These are phyloP conservation scores for Haplosporangium sp. DNA, from an alignment of 371 early-diverging fungal species.

Conservation along the genomic window DNA sequence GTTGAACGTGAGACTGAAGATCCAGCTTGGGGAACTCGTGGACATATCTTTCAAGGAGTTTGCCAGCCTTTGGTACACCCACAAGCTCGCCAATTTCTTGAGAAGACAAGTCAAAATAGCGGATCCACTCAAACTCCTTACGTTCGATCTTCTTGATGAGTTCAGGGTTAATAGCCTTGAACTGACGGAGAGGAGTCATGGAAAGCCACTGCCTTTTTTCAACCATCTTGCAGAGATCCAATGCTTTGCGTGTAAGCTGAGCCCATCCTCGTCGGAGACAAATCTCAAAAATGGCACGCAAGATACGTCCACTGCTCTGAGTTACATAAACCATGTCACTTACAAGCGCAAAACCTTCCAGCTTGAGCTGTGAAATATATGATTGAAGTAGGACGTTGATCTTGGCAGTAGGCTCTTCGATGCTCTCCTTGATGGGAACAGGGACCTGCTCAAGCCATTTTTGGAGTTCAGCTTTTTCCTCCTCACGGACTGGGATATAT, in stretches of 20 bases:
- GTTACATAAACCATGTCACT: conserved; percentile 97
- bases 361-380: conserved; percentile 90
- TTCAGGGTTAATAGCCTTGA: conserved; percentile 84
- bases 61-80: conserved; percentile 89
- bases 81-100: conserved; percentile 95
- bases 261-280: conserved; percentile 96
- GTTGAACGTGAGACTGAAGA: conserved; percentile 90
- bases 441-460: conserved; percentile 96
- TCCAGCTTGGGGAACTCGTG: conserved; percentile 95
- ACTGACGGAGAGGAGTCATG: conserved; percentile 95
- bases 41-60: conserved; percentile 85
- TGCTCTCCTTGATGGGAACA: conserved; percentile 90
- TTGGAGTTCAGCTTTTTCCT: conserved; percentile 94
- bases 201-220: conserved; percentile 96
- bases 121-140: conserved; percentile 95
- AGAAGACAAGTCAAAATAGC: conserved; percentile 90
- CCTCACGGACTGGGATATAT: conserved; percentile 95
- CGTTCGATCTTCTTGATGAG: conserved; percentile 90
- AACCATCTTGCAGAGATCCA: conserved; percentile 92
- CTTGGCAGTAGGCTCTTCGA: conserved; percentile 94
- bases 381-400: conserved; percentile 96
- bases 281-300: conserved; percentile 97
- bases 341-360: conserved; percentile 95
- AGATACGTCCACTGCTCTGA: conserved; percentile 93
- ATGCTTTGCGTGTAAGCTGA: conserved; percentile 83